Evolutionary conservation across 2,329 filamentous ascomycete genomes (phyloP).

Genomic region (Trichoderma koningiopsis): DNA sequence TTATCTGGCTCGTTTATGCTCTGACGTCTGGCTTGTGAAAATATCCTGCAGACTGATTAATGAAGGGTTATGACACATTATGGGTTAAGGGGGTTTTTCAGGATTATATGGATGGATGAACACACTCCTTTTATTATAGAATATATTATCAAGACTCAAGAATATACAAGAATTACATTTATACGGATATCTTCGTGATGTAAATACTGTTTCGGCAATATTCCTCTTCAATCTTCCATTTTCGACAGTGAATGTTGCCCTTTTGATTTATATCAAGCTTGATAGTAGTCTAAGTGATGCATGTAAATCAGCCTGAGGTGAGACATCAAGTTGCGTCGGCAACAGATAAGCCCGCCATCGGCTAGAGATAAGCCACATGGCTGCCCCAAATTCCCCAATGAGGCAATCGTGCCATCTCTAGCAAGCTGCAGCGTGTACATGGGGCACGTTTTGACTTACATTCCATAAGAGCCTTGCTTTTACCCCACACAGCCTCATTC

Average conservation of each 20-base stretch:
- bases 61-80: neutral
- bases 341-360: slow-evolving; percentile 3
- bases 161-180: neutral
- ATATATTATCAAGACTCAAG: neutral
- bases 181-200: neutral
- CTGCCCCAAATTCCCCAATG: neutral
- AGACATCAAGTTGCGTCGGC: slow-evolving; percentile 10
- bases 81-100: neutral
- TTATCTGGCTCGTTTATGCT: neutral
- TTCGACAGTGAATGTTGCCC: too few relatives aligned
- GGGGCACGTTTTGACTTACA: neutral
- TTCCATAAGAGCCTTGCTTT: neutral
- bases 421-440: neutral
- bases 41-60: neutral
- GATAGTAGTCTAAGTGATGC: neutral
- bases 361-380: slow-evolving; percentile 5
- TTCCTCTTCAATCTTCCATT: too few relatives aligned
- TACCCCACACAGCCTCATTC: neutral
- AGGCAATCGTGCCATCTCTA: neutral
- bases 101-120: slow-evolving; percentile 6
- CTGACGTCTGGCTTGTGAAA: neutral
- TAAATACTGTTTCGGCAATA: neutral
- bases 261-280: neutral
- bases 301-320: neutral
- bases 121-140: slow-evolving; percentile 12